Evolutionary conservation across 106 monocot species (phyloP), one percentile per base, ranked within the genome.

Genomic region (Vanilla planifolia): DNA sequence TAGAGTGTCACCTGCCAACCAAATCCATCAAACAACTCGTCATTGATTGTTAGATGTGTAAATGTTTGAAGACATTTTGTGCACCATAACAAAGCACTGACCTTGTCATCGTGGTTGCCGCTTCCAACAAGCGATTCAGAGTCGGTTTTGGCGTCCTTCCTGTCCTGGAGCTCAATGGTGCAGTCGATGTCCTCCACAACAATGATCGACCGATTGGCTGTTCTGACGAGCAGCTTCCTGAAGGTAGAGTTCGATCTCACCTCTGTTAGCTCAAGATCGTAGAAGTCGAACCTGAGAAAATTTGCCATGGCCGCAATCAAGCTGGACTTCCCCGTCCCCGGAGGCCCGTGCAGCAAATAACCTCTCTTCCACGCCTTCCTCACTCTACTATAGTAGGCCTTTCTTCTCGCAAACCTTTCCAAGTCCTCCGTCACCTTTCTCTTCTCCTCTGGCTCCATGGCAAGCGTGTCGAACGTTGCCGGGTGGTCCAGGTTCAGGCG

Each of bases 171-270:
- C 40, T 58, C 22, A 9, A 48, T 19, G 9, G 30, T 22, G 45
- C 72, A 73, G 28, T 73, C 72, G 24, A 73, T 59, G 48, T 73
- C 72, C 65, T 73, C 72, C 13, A 73, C 43, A 7, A 73, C 72
- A 19, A 73, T 25, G 5, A 73, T 64, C 2, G 58, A 73, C 11
- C 35, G 19, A 22, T 46, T 47, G 5, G 29, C 24, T 15, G 32
- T 65, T 6, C n/a, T 24, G 3, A 46, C 56, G 8, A 73, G 53
- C 43, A 73, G 22, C 24, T 21, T 47, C 15, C 45, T 28, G 29
- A 73, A 32, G 6, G 6, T 23, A 1, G 35, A 44, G 21, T 36
- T 35, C 35, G 14, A 27, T 3, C 29, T 14, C 64, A 73, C 65
- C 34, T 35, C 58, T 2, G 43, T 41, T 23, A 73, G 47, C 47